These are phyloP conservation scores for Alternaria solani DNA, from an alignment of 2,329 filamentous ascomycete genomes.

Conservation along the genomic window DNA sequence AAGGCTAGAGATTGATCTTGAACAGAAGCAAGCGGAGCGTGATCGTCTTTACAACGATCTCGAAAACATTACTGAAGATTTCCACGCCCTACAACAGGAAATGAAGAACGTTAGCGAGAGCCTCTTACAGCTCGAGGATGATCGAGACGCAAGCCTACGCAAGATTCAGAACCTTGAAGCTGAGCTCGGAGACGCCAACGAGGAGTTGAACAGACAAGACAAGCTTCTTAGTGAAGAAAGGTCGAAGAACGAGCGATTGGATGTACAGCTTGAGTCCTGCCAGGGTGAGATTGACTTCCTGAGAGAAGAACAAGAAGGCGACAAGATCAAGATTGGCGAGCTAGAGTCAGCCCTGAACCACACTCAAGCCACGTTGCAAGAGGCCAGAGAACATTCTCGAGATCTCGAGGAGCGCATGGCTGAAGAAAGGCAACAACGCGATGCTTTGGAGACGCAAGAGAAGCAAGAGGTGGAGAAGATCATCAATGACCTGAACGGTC, in stretches of 20 bases:
- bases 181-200: slow-evolving; percentile 83
- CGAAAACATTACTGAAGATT: slow-evolving; percentile 81
- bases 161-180: slow-evolving; percentile 84
- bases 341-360: slow-evolving; percentile 83
- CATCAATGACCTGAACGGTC: slow-evolving; percentile 89
- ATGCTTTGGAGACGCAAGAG: slow-evolving; percentile 84
- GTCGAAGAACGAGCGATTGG: slow-evolving; percentile 84
- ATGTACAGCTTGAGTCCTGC: slow-evolving; percentile 89
- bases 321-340: slow-evolving; percentile 98
- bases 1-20: slow-evolving; percentile 68
- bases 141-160: slow-evolving; percentile 78
- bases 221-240: slow-evolving; percentile 84
- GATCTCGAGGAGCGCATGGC: slow-evolving; percentile 70
- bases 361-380: slow-evolving; percentile 79
- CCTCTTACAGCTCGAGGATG: slow-evolving; percentile 86
- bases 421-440: slow-evolving; percentile 84
- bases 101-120: slow-evolving; percentile 92
- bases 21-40: slow-evolving; percentile 75
- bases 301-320: slow-evolving; percentile 92
- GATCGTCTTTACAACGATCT: slow-evolving; percentile 75
- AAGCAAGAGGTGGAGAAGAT: slow-evolving; percentile 95
- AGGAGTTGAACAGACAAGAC: slow-evolving; percentile 86
- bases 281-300: slow-evolving; percentile 95
- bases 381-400: slow-evolving; percentile 75
- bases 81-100: slow-evolving; percentile 89